Evolutionary conservation across 1,284 basidiomycete species (phyloP).

Genomic region (Malassezia pachydermatis): DNA sequence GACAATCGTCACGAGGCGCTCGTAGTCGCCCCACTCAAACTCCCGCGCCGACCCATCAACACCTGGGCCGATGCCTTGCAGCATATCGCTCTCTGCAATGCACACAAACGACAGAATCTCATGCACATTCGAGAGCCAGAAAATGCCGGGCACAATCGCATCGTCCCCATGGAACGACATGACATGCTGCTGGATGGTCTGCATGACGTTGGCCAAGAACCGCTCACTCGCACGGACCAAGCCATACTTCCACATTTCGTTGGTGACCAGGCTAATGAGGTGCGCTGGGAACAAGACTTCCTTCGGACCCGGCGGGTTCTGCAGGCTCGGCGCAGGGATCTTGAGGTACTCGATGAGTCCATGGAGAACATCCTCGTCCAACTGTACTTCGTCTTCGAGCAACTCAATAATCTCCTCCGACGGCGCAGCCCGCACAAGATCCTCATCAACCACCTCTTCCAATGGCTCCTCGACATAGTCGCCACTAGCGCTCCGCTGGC

Average conservation of each 20-base stretch:
- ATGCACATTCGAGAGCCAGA: constrained; percentile 99
- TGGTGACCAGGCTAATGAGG: constrained; percentile 89
- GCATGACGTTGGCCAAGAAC: constrained; percentile 98
- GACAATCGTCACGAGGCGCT: constrained; percentile 88
- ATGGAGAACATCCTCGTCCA: constrained; percentile 89
- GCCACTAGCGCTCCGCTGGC: neutral
- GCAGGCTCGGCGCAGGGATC: constrained; percentile 79
- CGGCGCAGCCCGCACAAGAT: constrained; percentile 60
- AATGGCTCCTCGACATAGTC: neutral
- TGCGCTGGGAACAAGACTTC: constrained; percentile 99
- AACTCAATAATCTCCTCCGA: constrained; percentile 89
- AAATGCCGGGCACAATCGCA: constrained; percentile 88
- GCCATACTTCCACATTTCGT: constrained; percentile 99
- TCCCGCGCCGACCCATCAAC: constrained; percentile 73
- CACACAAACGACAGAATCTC: constrained; percentile 98
- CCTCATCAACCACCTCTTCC: constrained; percentile 23
- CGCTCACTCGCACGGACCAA: constrained; percentile 92
- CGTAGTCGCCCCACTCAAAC: constrained; percentile 96
- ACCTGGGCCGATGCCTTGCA: constrained; percentile 92
- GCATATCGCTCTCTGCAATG: constrained; percentile 94
- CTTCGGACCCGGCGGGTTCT: constrained; percentile 84
- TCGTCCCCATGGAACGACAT: constrained; percentile 91
- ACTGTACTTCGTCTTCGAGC: constrained; percentile 76
- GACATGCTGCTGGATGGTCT: constrained; percentile 90
- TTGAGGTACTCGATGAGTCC: constrained; percentile 83